Conservation (phyloP, 805 yeast genomes). For the Tetrapisispora phaffii region DNA sequence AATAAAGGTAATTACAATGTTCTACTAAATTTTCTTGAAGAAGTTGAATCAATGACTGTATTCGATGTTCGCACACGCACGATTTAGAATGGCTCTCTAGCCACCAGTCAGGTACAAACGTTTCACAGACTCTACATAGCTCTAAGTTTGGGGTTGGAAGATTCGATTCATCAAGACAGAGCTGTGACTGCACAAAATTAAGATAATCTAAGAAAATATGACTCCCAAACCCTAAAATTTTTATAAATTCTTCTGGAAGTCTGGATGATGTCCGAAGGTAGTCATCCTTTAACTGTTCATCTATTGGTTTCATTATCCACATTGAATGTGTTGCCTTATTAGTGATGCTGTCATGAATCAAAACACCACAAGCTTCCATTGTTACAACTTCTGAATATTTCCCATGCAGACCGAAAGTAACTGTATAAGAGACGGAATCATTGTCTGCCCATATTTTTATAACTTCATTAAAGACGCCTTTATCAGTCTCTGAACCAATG, state of each 20-base stretch:
- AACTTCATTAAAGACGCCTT: constrained; percentile 58
- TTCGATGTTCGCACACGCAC: constrained; percentile 76
- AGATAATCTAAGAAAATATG: constrained; percentile 73
- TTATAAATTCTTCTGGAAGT: constrained; percentile 59
- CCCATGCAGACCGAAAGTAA: constrained; percentile 45
- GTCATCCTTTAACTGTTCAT: constrained; percentile 30
- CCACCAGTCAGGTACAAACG: constrained; percentile 92
- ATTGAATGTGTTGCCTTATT: constrained; percentile 68
- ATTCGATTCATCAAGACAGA: constrained; percentile 49
- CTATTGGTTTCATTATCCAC: constrained; percentile 77
- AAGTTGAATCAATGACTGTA: constrained; percentile 64
- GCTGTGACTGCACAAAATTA: constrained; percentile 50
- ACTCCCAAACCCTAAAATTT: constrained; percentile 80
- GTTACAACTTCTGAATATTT: constrained; percentile 50
- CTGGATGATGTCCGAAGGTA: constrained; percentile 18
- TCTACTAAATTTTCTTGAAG: constrained; percentile 71
- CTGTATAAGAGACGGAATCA: constrained; percentile 61
- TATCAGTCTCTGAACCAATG: constrained; percentile 55
- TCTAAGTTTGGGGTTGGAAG: constrained; percentile 76
- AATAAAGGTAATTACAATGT: constrained; percentile 30
- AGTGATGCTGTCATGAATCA: constrained; percentile 54
- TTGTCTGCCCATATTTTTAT: constrained; percentile 60
- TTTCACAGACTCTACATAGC: constrained; percentile 87
- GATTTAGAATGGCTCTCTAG: constrained; percentile 82
- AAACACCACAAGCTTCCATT: constrained; percentile 88